phyloP scores from a whole-genome alignment of 2,329 filamentous ascomycete species.

The Penicillium polonicum region DNA sequence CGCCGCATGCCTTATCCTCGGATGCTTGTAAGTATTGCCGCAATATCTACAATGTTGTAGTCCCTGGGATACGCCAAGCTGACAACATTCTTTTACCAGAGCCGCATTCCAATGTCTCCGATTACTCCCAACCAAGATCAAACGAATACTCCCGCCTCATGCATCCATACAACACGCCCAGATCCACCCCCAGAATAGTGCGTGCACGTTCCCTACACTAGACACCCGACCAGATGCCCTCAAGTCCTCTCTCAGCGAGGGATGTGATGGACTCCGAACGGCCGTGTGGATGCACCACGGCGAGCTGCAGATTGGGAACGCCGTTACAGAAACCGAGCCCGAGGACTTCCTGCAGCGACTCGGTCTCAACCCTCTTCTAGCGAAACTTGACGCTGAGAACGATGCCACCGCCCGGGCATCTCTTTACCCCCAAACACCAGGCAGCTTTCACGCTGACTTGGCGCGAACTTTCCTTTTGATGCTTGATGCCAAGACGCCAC shows the following conservation, averaged over 20 bases:
- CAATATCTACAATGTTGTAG: background rate
- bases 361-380: conserved; percentile 26
- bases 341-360: conserved; percentile 17
- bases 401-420: background rate
- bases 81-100: conserved; percentile 3
- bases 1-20: conserved; percentile 26
- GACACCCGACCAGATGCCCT: conserved; percentile 21
- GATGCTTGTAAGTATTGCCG: conserved; percentile 18
- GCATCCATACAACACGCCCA: background rate
- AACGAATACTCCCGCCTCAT: background rate
- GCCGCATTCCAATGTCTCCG: conserved; percentile 17
- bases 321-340: conserved; percentile 8
- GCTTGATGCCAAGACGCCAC: conserved; percentile 24
- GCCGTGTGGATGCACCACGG: conserved; percentile 28
- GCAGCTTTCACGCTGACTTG: conserved; percentile 8
- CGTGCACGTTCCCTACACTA: conserved; percentile 26
- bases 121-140: background rate
- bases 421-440: background rate
- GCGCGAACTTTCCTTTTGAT: conserved; percentile 24
- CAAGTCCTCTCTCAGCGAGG: conserved; percentile 21
- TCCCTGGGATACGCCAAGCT: background rate
- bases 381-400: conserved; percentile 11
- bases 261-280: conserved; percentile 29
- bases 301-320: conserved; percentile 24
- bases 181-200: background rate